Conservation (phyloP, 371 early-diverging fungal species). For the Coemansia sp. region DNA sequence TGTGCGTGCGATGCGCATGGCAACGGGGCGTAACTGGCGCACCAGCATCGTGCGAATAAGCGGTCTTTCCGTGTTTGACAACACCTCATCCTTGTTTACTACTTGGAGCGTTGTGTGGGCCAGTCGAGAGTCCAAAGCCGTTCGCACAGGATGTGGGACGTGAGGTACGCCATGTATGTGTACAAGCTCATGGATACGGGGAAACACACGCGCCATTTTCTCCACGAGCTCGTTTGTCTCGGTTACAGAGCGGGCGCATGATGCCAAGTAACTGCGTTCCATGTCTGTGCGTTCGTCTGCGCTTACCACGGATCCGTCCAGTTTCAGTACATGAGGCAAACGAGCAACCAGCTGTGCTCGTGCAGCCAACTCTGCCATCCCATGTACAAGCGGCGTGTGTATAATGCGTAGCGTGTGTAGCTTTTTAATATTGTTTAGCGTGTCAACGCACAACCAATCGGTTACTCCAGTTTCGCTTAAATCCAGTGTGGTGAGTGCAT, state of each 20-base stretch:
- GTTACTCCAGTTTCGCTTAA: slow-evolving; percentile 14
- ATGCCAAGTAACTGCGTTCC: slow-evolving; percentile 63
- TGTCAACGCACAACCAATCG: slow-evolving; percentile 5
- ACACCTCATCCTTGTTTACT: too few species aligned
- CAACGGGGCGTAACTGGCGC: slow-evolving; percentile 31
- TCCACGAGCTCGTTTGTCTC: not conserved
- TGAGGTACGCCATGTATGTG: slow-evolving; percentile 14
- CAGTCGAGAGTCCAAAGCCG: slow-evolving; percentile 17
- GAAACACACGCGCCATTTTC: slow-evolving; percentile 3
- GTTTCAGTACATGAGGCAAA: slow-evolving; percentile 12
- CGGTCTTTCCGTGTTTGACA: not conserved
- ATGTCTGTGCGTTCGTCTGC: slow-evolving; percentile 62
- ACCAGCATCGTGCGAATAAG: slow-evolving; percentile 38
- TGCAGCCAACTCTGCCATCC: not conserved
- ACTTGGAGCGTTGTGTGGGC: slow-evolving; percentile 10
- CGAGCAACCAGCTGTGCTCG: slow-evolving; percentile 18
- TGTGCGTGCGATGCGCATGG: slow-evolving; percentile 17
- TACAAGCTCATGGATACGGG: slow-evolving; percentile 16
- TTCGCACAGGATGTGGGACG: too few species aligned
- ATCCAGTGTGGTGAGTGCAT: not conserved
- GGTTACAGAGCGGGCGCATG: not conserved
- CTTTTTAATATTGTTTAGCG: not conserved
- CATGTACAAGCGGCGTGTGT: slow-evolving; percentile 3
- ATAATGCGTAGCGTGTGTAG: slow-evolving; percentile 1
- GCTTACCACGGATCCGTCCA: slow-evolving; percentile 17